Base-by-base conservation (phyloP, 805 yeast genomes). In the Candida incommunis region DNA sequence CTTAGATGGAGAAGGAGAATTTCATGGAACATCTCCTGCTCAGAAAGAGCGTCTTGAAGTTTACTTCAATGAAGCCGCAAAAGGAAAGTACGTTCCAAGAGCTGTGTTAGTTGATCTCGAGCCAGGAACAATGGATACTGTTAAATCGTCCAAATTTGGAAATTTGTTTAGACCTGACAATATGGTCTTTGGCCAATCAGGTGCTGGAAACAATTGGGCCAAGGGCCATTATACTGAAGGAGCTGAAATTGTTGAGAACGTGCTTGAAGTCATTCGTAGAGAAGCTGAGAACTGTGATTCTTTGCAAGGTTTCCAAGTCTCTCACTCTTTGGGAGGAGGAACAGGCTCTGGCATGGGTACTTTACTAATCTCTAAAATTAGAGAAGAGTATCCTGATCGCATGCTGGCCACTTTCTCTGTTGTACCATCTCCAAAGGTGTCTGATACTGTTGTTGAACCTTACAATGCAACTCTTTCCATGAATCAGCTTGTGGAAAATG, bases 311-410 rank as follows among this genome's bases (percentile, higher is more conserved):
- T 87, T 87, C 77, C 96, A 87, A 68, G 80, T 87, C 61, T 71
- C 86, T 25, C 87, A 80, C 60, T 80, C 86, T 23, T 67, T 80
- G 34, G 87, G 87, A 59, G 87, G 96, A 67, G 96, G 96, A 71
- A 87, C 96, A 46, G 96, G 96, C 60, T 84, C 95, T 25, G 96
- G 96, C 66, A 79, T 87, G 86, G 96, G 96, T 62, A 87, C 96
- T 41, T 66, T 87, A 56, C 73, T 87, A 59, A 76, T 87, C 57
- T 76, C 87, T 48, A 81, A 80, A 62, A 82, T 87, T 59, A 78
- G 88, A 66, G 96, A 87, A 64, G 95, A 87, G 65, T 87, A 79
- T 59, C 90, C 94, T 43, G 96, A 87, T 66, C 78, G 95, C 70
- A 87, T 87, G 95, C 78, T 85, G 82, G 94, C 95, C 22, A 85